Evolutionary conservation across 2,329 filamentous ascomycete species (phyloP).

Genomic region (Thermoascus crustaceus): DNA sequence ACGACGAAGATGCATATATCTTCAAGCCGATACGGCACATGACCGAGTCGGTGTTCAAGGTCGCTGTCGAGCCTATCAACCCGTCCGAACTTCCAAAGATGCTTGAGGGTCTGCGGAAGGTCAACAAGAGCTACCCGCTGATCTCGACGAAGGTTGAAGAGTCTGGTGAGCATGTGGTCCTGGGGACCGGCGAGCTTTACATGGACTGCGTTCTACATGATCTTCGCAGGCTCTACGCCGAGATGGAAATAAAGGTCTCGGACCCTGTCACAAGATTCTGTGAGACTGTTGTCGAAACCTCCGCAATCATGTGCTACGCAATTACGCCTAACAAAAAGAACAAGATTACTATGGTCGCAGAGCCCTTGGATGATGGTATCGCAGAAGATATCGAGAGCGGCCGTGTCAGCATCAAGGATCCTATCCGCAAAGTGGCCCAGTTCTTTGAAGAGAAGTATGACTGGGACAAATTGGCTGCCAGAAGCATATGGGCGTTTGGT

Average conservation of each 20-base stretch:
- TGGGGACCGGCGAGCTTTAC: slow-evolving; percentile 96
- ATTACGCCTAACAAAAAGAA: slow-evolving; percentile 99
- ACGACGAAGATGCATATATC: slow-evolving; percentile 88
- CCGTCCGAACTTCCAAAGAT: slow-evolving; percentile 97
- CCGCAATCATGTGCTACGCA: slow-evolving; percentile 94
- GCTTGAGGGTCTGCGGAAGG: slow-evolving; percentile 90
- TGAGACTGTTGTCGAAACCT: slow-evolving; percentile 95
- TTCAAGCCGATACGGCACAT: slow-evolving; percentile 91
- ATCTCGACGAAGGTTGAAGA: slow-evolving; percentile 97
- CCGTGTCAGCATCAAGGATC: slow-evolving; percentile 83
- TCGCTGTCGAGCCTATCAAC: slow-evolving; percentile 96
- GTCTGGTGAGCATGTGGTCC: slow-evolving; percentile 88
- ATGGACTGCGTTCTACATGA: slow-evolving; percentile 99
- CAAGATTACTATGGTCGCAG: slow-evolving; percentile 96
- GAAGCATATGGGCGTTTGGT: slow-evolving; percentile 98
- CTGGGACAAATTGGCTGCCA: slow-evolving; percentile 87
- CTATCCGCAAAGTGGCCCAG: slow-evolving; percentile 84
- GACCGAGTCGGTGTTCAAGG: slow-evolving; percentile 95
- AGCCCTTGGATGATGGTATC: slow-evolving; percentile 90
- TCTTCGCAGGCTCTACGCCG: slow-evolving; percentile 82
- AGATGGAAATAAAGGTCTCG: slow-evolving; percentile 99
- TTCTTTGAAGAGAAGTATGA: slow-evolving; percentile 97
- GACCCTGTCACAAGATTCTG: slow-evolving; percentile 96
- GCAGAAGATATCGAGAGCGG: slow-evolving; percentile 90
- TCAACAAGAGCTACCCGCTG: slow-evolving; percentile 96